Percentiles rank a stretch among this genome's conserved stretches.
Conservation (phyloP, 2,329 filamentous ascomycete species). For the Venturia carpophila region DNA sequence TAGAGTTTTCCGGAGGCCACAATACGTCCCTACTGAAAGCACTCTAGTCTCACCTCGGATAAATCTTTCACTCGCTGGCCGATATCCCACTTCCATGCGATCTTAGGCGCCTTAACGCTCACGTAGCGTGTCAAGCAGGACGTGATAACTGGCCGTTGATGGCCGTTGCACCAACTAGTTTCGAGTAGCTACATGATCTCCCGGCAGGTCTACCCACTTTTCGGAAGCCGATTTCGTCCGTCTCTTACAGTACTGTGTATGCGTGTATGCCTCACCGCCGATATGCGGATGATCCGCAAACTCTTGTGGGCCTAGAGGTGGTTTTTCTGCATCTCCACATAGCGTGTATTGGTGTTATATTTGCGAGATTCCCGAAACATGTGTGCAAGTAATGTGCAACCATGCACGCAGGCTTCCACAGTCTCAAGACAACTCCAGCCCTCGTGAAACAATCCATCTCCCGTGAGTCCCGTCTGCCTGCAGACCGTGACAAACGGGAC, state of each 20-base stretch:
- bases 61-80: neutral
- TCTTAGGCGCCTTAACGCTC: neutral
- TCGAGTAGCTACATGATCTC: neutral
- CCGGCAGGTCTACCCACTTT: neutral
- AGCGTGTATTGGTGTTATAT: neutral
- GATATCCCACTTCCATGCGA: neutral
- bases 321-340: neutral
- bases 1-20: constrained; percentile 1
- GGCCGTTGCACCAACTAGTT: neutral
- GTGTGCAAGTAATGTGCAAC: neutral
- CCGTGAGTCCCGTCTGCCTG: neutral
- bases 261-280: neutral
- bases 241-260: neutral
- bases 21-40: neutral
- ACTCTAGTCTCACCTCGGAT: neutral
- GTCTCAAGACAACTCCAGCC: neutral
- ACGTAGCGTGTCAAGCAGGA: neutral
- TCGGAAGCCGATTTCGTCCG: neutral
- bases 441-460: neutral
- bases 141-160: neutral
- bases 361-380: neutral
- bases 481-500: neutral
- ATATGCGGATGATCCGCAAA: constrained; percentile 8
- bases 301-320: constrained; percentile 1
- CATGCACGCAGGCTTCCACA: neutral